phyloP scores from a whole-genome alignment of 345 rosid genomes.

The Cardiospermum halicacabum region DNA sequence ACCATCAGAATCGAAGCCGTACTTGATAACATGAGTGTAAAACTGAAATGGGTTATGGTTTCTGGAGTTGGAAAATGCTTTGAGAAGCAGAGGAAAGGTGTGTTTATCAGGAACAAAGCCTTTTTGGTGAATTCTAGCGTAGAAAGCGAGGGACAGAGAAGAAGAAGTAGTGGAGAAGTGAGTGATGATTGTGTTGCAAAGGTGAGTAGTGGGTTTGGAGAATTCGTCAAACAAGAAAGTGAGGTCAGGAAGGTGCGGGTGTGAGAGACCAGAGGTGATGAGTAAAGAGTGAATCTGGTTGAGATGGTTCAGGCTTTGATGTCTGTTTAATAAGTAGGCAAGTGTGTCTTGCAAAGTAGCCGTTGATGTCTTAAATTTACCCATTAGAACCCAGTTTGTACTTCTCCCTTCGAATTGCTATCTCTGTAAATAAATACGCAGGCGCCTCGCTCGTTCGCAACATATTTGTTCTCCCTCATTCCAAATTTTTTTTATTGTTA shows the following conservation, averaged over 20 bases:
- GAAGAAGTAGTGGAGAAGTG: conserved; percentile 19
- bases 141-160: conserved; percentile 18
- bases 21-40: conserved; percentile 25
- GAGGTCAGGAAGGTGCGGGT: background rate
- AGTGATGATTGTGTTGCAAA: conserved; percentile 29
- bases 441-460: too few species aligned
- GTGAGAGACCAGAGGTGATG: conserved; percentile 12
- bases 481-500: too few species aligned
- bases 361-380: too few species aligned
- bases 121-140: conserved; percentile 24
- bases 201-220: background rate
- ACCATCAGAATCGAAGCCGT: conserved; percentile 24
- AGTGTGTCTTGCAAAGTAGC: background rate
- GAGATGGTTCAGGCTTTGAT: conserved; percentile 4
- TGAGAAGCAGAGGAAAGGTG: conserved; percentile 34
- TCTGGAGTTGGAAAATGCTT: conserved; percentile 20
- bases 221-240: conserved; percentile 9
- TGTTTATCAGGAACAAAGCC: conserved; percentile 19
- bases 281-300: conserved; percentile 9
- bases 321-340: background rate
- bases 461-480: too few species aligned
- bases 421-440: too few species aligned
- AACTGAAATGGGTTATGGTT: conserved; percentile 21
- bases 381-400: too few species aligned
- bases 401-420: too few species aligned